Evolutionary conservation across 345 rosid species (phyloP), one percentile per base, ranked within the genome.

Genomic region (Nephelium lappaceum): DNA sequence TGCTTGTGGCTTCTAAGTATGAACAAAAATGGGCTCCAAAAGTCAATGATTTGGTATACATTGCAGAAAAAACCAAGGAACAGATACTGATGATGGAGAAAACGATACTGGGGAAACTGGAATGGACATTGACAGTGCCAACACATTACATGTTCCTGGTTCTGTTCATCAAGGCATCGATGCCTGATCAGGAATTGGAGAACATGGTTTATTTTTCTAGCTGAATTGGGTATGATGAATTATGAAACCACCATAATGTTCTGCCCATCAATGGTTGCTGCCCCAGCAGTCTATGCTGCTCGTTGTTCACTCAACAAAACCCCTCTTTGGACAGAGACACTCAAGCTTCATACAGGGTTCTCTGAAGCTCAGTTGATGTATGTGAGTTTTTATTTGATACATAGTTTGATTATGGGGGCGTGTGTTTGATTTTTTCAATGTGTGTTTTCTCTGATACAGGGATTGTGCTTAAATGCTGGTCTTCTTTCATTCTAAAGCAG

Each of bases 1-100:
- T 89, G 73, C 92, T 94, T 25, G 87, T 89, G 2, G 98, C 98
- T 55, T 90, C 98, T 4, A 97, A 97, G 61, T 94, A 97, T 70
- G 98, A 94, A 79, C 98, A 94, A 66, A 97, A 94, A 69, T 97
- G 99, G 99, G 93, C 99, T 18, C 96, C 98, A 4, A 94, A 93
- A 92, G 98, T 97, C 60, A 91, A 92, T 76, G 99, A 97, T 75
- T 72, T 97, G 73, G 94, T 88, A 0, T 87, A 93, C 80, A 91
- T 97, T 11, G 88, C 98, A 16, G 98, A 92, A 67, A 87, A 87
- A 80, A 63, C 21, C 23, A 84, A 88, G 63, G 80, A 83, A 61
- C 95, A 94, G 70, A 85, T 97, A 49, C 84, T 97, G 24, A 73
- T 81, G 12, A 97, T 94, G 99, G 99, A 97, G 93, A 97, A 97